These are phyloP conservation scores for Blepharisma stoltei DNA, from an alignment of 73 alveolate species.

Conservation along the genomic window DNA sequence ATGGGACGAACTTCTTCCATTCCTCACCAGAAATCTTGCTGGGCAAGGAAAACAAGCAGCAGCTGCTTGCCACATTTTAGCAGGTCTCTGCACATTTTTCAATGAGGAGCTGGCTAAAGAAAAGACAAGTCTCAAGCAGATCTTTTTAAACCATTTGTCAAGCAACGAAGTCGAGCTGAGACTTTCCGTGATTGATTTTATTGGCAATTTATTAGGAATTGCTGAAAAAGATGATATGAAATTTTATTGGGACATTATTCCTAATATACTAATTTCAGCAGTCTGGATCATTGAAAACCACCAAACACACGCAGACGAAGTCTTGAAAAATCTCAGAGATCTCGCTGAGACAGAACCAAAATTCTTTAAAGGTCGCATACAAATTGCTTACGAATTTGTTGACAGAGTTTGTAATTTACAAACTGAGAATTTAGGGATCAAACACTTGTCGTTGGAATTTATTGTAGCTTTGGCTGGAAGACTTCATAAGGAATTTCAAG, in stretches of 20 bases:
- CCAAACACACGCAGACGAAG: constrained; percentile 69
- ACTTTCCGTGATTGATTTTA: constrained; percentile 41
- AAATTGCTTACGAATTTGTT: constrained; percentile 54
- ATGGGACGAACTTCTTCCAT: constrained; percentile 39
- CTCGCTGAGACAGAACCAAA: constrained; percentile 83
- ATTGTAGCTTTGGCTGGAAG: constrained; percentile 57
- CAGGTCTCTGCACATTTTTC: constrained; percentile 12
- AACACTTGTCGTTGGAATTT: constrained; percentile 61
- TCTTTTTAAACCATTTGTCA: constrained; percentile 50
- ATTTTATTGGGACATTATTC: constrained; percentile 53
- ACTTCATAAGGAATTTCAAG: constrained; percentile 45
- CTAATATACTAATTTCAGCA: constrained; percentile 60
- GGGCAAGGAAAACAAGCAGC: constrained; percentile 28
- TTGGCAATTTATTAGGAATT: constrained; percentile 44
- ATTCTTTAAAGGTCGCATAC: constrained; percentile 64
- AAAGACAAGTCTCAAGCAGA: background rate
- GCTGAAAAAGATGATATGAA: constrained; percentile 67
- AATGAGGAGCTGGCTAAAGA: constrained; percentile 1
- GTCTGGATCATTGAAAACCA: constrained; percentile 47
- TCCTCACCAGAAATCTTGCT: constrained; percentile 46
- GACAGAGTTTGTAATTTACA: constrained; percentile 46
- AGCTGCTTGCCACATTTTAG: constrained; percentile 11
- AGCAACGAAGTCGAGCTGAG: constrained; percentile 43
- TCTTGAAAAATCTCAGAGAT: constrained; percentile 68
- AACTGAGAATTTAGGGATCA: constrained; percentile 55